These are phyloP conservation scores for Gonapodya prolifera DNA, from an alignment of 192 early-diverging fungal species.

Conservation along the genomic window DNA sequence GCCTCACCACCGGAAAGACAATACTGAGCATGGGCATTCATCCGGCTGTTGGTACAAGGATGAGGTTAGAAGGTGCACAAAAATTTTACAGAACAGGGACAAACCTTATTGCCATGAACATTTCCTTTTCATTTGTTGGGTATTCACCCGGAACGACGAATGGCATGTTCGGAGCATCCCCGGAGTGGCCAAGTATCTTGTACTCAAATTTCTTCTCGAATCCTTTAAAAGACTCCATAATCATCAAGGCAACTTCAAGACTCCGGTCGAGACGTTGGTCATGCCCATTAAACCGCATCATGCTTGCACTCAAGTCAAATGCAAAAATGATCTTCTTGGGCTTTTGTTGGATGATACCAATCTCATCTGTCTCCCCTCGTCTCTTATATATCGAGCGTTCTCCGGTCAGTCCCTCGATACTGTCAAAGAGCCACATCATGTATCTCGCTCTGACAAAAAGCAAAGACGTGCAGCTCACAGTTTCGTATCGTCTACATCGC, in stretches of 20 bases:
- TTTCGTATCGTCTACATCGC: constrained; percentile 70
- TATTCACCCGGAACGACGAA: constrained; percentile 58
- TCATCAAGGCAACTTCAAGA: constrained; percentile 1
- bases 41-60: constrained; percentile 42
- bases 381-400: constrained; percentile 67
- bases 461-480: constrained; percentile 22
- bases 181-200: constrained; percentile 62
- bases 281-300: constrained; percentile 52
- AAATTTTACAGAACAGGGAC: background rate
- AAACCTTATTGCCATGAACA: constrained; percentile 19
- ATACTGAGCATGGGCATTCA: constrained; percentile 67
- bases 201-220: constrained; percentile 73
- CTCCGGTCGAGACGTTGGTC: constrained; percentile 40
- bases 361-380: constrained; percentile 63
- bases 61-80: background rate
- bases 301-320: constrained; percentile 39
- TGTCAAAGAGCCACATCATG: constrained; percentile 1
- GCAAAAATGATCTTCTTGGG: constrained; percentile 67
- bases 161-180: constrained; percentile 58
- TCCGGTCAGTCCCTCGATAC: constrained; percentile 59
- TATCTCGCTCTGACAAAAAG: background rate
- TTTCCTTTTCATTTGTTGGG: constrained; percentile 67
- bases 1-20: constrained; percentile 43
- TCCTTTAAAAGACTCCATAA: constrained; percentile 32
- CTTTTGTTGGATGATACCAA: constrained; percentile 52